Evolutionary conservation across 306 rosid genomes (phyloP), one percentile per base, ranked within the genome.

Genomic region (Vigna unguiculata): DNA sequence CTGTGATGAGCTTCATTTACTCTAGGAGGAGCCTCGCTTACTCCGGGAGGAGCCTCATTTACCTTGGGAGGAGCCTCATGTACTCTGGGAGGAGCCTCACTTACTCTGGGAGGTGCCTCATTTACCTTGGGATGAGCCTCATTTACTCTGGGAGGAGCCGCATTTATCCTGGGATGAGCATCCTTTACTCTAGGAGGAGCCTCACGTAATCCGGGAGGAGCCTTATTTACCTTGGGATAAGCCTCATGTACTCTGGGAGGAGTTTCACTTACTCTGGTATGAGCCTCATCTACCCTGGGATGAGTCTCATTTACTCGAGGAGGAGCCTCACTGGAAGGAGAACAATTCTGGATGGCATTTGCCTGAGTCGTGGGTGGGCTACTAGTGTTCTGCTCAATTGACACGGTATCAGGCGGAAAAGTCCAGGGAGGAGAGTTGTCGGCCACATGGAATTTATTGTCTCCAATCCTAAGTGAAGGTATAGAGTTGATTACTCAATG

Each of bases 401-500:
- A 88, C 28, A 80, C 72, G 24, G 69, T 79, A 28, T 83, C 84
- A 66, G 83, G 58, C 57, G 96, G 88, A 77, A 87, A 87, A 77
- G 79, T 67, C 98, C 96, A 90, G 28, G 94, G 89, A 71, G 93
- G 91, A 69, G 88, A 82, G 86, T 85, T 74, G 34, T 47, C 92
- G 46, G 51, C 62, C 76, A 69, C 75, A 66, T 77, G 83, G 68
- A 93, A 88, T 71, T 21, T 82, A 78, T 93, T 93, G 49, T 92
- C 88, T 65, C 93, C 92, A 70, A 90, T 78, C 96, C 97, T 93
- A 53, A 65, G 41, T 72, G 74, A 62, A 34, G 22, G 68, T 53
- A 10, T 21, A 76, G 74, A 71, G 57, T 58, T 53, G 12, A 61
- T 47, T 58, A 67, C 54, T 71, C 49, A 66, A 76, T 45, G 60